These are phyloP conservation scores for Hortiboletus campestris DNA, from an alignment of 768 basidiomycete genomes.

Conservation along the genomic window DNA sequence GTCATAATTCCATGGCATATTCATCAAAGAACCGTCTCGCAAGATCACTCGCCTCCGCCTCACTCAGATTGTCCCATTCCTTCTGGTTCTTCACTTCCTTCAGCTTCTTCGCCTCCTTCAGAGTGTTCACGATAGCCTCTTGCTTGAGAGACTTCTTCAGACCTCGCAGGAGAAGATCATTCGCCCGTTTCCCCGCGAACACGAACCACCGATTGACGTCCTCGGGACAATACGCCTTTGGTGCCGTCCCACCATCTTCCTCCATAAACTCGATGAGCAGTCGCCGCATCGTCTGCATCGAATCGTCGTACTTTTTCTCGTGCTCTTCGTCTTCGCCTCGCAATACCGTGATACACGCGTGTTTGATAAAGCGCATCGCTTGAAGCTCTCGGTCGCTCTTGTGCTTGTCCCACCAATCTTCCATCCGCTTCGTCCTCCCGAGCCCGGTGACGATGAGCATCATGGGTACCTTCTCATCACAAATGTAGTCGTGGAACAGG, in stretches of 20 bases:
- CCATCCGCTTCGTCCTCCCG: conserved; percentile 32
- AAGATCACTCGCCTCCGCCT: conserved; percentile 7
- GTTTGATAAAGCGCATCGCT: conserved; percentile 9
- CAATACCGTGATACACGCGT: conserved; percentile 33
- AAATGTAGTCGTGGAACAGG: conserved; percentile 39
- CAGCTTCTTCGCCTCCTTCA: conserved; percentile 7
- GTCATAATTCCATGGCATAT: conserved; percentile 5
- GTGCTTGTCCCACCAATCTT: conserved; percentile 35
- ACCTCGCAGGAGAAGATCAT: conserved; percentile 13
- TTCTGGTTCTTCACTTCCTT: too few species aligned
- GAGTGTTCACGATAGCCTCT: conserved; percentile 9
- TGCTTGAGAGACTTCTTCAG: conserved; percentile 4
- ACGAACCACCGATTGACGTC: conserved; percentile 17
- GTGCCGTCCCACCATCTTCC: neutral
- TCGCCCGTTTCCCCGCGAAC: conserved; percentile 11
- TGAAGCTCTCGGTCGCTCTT: conserved; percentile 3
- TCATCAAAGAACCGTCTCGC: conserved; percentile 15
- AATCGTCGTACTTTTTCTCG: conserved; percentile 15
- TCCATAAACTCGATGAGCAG: conserved; percentile 16
- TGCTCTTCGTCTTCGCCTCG: conserved; percentile 21
- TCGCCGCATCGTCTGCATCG: conserved; percentile 4
- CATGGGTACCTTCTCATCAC: conserved; percentile 34
- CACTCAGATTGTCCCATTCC: neutral
- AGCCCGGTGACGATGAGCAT: conserved; percentile 40
- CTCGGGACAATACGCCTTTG: conserved; percentile 7